Conservation (phyloP, 352 stramenopile genomes). For the Pythium brassicae region DNA sequence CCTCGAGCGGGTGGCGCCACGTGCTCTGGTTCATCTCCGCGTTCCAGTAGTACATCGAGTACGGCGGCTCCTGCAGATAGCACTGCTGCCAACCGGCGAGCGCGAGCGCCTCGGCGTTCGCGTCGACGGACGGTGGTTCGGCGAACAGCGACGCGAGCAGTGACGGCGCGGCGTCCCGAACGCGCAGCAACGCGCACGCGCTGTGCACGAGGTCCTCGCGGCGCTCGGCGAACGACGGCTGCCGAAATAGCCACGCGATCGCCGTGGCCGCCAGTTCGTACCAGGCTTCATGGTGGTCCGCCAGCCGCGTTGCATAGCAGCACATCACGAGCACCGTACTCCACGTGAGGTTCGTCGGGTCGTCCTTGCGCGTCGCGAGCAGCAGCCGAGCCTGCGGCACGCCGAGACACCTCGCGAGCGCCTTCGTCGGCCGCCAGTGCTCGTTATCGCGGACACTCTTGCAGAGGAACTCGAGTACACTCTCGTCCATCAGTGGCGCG, state of each 20-base stretch:
- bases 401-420: conserved; percentile 38
- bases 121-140: conserved; percentile 11
- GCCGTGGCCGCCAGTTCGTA: conserved; percentile 32
- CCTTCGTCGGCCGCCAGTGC: conserved; percentile 37
- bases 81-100: conserved; percentile 53
- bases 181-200: conserved; percentile 29
- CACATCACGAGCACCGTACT: conserved; percentile 43
- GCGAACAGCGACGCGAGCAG: conserved; percentile 40
- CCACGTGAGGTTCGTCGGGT: conserved; percentile 48
- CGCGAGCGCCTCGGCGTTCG: conserved; percentile 16
- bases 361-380: conserved; percentile 36
- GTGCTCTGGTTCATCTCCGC: conserved; percentile 44
- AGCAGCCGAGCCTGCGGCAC: conserved; percentile 30
- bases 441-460: conserved; percentile 26
- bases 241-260: conserved; percentile 38
- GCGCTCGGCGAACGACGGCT: conserved; percentile 43
- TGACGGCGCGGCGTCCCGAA: conserved; percentile 21
- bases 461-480: conserved; percentile 30
- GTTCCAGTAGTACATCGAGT: conserved; percentile 67
- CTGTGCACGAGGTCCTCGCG: conserved; percentile 47
- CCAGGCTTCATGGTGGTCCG: conserved; percentile 49
- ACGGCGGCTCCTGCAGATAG: conserved; percentile 52
- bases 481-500: conserved; percentile 20
- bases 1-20: conserved; percentile 53
- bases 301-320: conserved; percentile 31